Evolutionary conservation across 179 eudicot genomes (phyloP), one percentile per base, ranked within the genome.

Genomic region (Sideroxylon spinosum): DNA sequence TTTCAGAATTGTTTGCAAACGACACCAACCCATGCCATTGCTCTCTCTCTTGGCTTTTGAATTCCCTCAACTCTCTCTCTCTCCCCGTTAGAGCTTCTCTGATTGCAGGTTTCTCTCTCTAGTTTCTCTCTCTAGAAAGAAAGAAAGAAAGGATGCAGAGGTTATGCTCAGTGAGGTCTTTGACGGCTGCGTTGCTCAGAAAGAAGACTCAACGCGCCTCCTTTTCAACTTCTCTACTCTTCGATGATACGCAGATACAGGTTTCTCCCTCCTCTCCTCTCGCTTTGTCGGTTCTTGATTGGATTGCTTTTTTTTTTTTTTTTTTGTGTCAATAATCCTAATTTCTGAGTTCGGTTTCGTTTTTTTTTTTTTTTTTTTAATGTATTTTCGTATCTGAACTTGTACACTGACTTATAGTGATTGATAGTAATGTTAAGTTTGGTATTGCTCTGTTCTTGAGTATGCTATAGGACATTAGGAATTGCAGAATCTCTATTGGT

Each of bases 171-270:
- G 79, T 72, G 79, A 90, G 81, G 81, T 75, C 68, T 12, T 50
- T 89, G 8, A 62, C 87, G 32, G 79, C 81, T 52, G 79, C 82
- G 44, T 78, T 87, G 49, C 32, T 78, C 74, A 69, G 64, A 62
- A 80, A 79, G 63, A 23, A 79, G 66, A 5, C 85, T 65, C 80
- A 60, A 17, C 65, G 64, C 13, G 89, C 93, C 81, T 71, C 87
- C 52, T 93, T 92, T 63, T 89, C 97, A 50, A 88, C 99, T 62
- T 90, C 94, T 46, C 88, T 92, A 7, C 95, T 95, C 28, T 88
- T 93, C 49, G 99, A 95, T 86, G 97, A 93, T 79, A 95, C 98
- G 20, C 97, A 90, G 76, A 86, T 73, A 13, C 99, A 95, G 98
- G 99, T 93, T 5, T n/a, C 50, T 57, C 23, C 44, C 53, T 28